Evolutionary conservation across 768 basidiomycete species (phyloP), one percentile per base, ranked within the genome.

Genomic region (Krasilnikovozyma curviuscula): DNA sequence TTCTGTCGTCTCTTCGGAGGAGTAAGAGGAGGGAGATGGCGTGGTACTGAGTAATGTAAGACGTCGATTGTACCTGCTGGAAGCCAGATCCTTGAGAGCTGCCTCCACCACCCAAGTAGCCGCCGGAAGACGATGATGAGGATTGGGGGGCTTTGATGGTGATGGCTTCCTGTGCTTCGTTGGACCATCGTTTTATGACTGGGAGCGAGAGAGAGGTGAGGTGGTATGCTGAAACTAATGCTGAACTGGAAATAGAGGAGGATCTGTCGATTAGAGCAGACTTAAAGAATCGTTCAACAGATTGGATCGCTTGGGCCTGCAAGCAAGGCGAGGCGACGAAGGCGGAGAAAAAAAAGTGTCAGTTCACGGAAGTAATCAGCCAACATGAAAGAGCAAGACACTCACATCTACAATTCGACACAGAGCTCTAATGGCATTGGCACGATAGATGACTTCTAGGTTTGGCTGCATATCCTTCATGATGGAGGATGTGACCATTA

Each of bases 401-500:
- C 88, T 63, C 66, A 95, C 93, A 64, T 98, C 93, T 58, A 95
- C 91, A 63, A 98, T 89, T 54, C 88, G 74, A 66, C 86, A 88
- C 6, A 98, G 71, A 7, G 91, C 89, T 55, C 93, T 78, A 57
- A 97, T 98, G 14, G 93, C 82, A 65, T 98, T 98, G 28, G 93
- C 84, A 46, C 93, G 74, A 66, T 98, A 98, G 53, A 98, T 86
- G 59, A 97, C 91, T 66, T 98, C 93, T 41, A 86, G 80, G 63
- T 93, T 95, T 46, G 89, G 82, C 60, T 98, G 93, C 86, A 97
- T 98, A 61, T 98, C 93, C 70, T 97, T 97, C 89, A 93, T 93
- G 65, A 98, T 95, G 60, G 86, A 93, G 64, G 80, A 83, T 9
- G 93, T 98, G 54, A 95, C 89, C 86, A 98, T 98, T 57, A 98